Base-by-base conservation (phyloP, 179 eudicot species). In the Corrigiola litoralis region DNA sequence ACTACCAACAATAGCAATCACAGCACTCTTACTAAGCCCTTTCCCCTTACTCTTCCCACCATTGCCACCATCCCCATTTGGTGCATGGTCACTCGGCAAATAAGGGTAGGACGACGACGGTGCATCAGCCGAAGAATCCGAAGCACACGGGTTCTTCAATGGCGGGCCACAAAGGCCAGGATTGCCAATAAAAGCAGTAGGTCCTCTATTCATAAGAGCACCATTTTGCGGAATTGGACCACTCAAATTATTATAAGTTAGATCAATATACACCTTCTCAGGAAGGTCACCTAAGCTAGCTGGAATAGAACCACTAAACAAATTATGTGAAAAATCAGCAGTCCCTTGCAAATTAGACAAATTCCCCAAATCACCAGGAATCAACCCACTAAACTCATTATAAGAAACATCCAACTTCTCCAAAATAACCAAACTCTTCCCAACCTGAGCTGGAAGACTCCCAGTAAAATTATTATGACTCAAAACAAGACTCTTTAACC, bases 201-300 rank as follows among this genome's bases (percentile, higher is more conserved):
- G 99, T 42, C 99, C 99, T 75, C 97, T 72, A 63, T 94, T 94
- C 60, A 94, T 79, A 25, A 94, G 78, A 58, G 96, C 97, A 65
- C 97, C 99, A 74, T 74, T 86, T 75, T 90, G 97, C 1, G 99
- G 99, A 48, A 94, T 90, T 14, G 95, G 79, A 29, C 99, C 99
- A 52, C 85, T 94, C 61, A 94, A 78, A 49, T 88, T 80, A 71
- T 94, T 94, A 42, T 79, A 83, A 56, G 95, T 86, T 21, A 94
- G 87, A 81, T 94, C 99, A 69, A 94, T 88, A 54, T 91, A 90
- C 31, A 94, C 97, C 71, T 90, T 88, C 76, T 88, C 99, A 65
- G 99, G 99, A 71, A 94, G 88, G 40, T 90, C 82, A 20, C 99
- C 99, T 40, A 90, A 85, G 62, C 85, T 86, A 75, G 96, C 71